phyloP scores from a whole-genome alignment of 1,139 yeast genomes.

The Nakaseomyces bracarensis region DNA sequence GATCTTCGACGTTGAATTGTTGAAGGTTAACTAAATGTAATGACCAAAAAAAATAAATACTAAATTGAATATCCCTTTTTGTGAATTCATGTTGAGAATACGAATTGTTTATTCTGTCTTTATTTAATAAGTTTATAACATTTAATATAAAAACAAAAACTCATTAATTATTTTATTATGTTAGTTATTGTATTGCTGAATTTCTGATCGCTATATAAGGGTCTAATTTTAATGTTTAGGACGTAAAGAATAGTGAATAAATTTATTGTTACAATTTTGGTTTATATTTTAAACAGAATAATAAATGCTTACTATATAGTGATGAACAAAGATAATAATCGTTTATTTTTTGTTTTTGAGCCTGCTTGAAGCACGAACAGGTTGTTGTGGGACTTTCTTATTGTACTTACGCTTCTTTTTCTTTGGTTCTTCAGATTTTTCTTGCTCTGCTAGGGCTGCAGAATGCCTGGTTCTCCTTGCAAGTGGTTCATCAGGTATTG shows the following conservation, averaged over 20 bases:
- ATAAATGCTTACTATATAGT: too few relatives aligned
- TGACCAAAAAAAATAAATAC: neutral
- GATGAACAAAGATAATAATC: too few relatives aligned
- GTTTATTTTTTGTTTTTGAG: slow-evolving; percentile 24
- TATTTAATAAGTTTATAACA: too few relatives aligned
- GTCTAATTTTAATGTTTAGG: neutral
- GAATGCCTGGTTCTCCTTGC: slow-evolving; percentile 29
- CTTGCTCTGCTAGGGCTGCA: slow-evolving; percentile 11
- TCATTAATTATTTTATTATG: neutral
- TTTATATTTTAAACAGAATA: too few relatives aligned
- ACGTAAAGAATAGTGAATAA: neutral
- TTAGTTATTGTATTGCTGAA: neutral
- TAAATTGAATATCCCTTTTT: too few relatives aligned
- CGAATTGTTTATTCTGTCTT: too few relatives aligned
- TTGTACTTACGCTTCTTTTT: slow-evolving; percentile 17
- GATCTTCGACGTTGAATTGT: slow-evolving; percentile 84
- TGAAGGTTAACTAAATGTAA: slow-evolving; percentile 55
- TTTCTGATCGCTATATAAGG: neutral
- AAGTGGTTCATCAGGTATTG: slow-evolving; percentile 15
- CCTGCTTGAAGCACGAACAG: slow-evolving; percentile 24
- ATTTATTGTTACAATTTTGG: neutral
- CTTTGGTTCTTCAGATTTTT: slow-evolving; percentile 15
- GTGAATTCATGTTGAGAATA: too few relatives aligned
- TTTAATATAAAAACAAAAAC: too few relatives aligned
- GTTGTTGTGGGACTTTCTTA: slow-evolving; percentile 10